Evolutionary conservation across 345 rosid genomes (phyloP), one percentile per base, ranked within the genome.

Genomic region (Pseudoturritis turrita): DNA sequence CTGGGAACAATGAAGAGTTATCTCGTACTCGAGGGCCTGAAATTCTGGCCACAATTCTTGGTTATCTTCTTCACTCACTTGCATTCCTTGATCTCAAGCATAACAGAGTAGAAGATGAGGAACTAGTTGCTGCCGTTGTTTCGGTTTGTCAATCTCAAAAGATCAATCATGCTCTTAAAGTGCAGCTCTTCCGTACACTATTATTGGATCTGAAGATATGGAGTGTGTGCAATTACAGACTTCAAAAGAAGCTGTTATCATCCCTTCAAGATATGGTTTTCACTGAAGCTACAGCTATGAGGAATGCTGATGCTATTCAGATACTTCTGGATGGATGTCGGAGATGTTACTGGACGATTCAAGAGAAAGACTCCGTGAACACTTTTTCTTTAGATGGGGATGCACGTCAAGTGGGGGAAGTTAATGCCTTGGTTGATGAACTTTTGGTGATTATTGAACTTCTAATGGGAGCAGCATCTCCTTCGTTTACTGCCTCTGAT

Each of bases 221-320:
- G 99, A 91, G 96, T 75, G 88, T 95, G 70, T 91, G 99, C 81
- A 83, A 77, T 79, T 88, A 95, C 74, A 97, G 96, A 64, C 81
- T 95, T 44, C 98, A 95, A 76, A 95, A 95, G 83, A 95, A 95
- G 75, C 89, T 95, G 37, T 78, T 95, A 23, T 91, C 97, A 56
- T 95, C 96, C 2, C 81, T 95, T 28, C 96, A 97, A 63, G 99
- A 95, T 83, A 86, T 88, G 90, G 99, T 95, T 71, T 95, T 95
- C 78, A 88, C 90, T 5, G 98, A 95, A 81, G 87, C 99, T 15
- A 59, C 62, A 37, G 89, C 83, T 73, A 88, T 95, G 99, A 84
- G 92, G 68, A 88, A 89, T 73, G 96, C 96, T 50, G 89, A 89
- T 80, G 99, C 99, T 76, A 88, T 95, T 81, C 98, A 91, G 77